Conservation (phyloP, 1,139 yeast species). For the Blastobotrys arbuscula region DNA sequence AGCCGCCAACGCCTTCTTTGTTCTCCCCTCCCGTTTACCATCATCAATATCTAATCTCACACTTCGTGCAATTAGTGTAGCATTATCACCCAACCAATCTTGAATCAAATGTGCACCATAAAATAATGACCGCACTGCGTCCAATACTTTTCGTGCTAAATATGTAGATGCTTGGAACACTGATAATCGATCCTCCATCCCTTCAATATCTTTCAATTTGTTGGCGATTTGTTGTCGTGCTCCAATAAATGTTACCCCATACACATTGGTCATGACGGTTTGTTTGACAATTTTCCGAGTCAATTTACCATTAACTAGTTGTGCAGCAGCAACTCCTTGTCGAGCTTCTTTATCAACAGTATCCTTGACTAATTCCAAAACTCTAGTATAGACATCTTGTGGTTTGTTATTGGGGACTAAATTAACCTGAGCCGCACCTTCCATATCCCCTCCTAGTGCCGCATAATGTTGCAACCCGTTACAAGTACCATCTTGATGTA, state of each 20-base stretch:
- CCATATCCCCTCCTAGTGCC: slow-evolving; percentile 92
- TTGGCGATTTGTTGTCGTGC: slow-evolving; percentile 75
- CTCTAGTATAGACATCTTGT: slow-evolving; percentile 84
- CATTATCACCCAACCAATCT: slow-evolving; percentile 91
- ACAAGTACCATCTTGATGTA: slow-evolving; percentile 97
- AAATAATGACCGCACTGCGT: slow-evolving; percentile 78
- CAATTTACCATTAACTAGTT: slow-evolving; percentile 44
- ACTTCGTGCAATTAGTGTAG: slow-evolving; percentile 73
- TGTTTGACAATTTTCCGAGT: slow-evolving; percentile 89
- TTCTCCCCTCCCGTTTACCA: neutral
- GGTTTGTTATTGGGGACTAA: slow-evolving; percentile 78
- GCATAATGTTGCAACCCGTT: slow-evolving; percentile 98
- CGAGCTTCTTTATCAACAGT: slow-evolving; percentile 57
- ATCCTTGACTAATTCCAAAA: slow-evolving; percentile 60
- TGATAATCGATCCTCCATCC: slow-evolving; percentile 33
- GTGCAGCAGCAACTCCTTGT: slow-evolving; percentile 50
- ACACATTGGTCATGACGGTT: slow-evolving; percentile 97
- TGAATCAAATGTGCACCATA: slow-evolving; percentile 93
- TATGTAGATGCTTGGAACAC: slow-evolving; percentile 49
- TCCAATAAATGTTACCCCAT: slow-evolving; percentile 94
- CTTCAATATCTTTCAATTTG: slow-evolving; percentile 41
- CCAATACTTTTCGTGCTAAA: slow-evolving; percentile 72
- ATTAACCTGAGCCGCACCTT: slow-evolving; percentile 92
- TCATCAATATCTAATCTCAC: slow-evolving; percentile 53
- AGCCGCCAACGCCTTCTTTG: neutral